A percentile compares a stretch with the other conserved stretches of the same genome.
These are phyloP conservation scores for Lenwebbia sp. DNA, from an alignment of 345 rosid genomes.

Conservation along the genomic window DNA sequence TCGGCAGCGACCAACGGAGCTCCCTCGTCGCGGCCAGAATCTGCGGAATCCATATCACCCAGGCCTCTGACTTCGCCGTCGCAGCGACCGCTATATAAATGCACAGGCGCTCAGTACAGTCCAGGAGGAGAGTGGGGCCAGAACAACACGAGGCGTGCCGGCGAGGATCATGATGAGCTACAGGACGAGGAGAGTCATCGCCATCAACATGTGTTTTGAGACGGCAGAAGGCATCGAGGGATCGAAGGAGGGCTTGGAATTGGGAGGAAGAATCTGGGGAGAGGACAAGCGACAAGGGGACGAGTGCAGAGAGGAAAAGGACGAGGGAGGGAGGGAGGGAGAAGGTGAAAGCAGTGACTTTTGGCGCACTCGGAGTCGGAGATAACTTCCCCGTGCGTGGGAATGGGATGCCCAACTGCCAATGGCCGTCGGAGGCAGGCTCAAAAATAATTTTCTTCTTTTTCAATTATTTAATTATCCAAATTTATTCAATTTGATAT, in stretches of 20 bases:
- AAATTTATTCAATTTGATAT: background rate
- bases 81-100: background rate
- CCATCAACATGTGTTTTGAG: conserved; percentile 18
- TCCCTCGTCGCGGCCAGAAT: conserved; percentile 39
- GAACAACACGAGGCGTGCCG: conserved; percentile 13
- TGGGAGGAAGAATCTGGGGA: background rate
- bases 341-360: background rate
- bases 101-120: background rate
- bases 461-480: background rate
- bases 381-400: background rate
- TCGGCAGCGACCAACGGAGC: conserved; percentile 40
- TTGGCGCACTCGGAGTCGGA: background rate
- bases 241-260: background rate
- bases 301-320: background rate
- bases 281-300: background rate
- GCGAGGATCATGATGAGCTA: conserved; percentile 11
- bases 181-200: conserved; percentile 10
- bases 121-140: conserved; percentile 25
- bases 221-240: background rate
- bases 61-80: background rate
- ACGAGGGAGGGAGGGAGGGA: background rate
- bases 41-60: conserved; percentile 24
- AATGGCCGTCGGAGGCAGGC: background rate
- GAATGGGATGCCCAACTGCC: background rate
- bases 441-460: background rate